phyloP scores from a whole-genome alignment of 2,329 filamentous ascomycete genomes.

The Apiospora koreana region DNA sequence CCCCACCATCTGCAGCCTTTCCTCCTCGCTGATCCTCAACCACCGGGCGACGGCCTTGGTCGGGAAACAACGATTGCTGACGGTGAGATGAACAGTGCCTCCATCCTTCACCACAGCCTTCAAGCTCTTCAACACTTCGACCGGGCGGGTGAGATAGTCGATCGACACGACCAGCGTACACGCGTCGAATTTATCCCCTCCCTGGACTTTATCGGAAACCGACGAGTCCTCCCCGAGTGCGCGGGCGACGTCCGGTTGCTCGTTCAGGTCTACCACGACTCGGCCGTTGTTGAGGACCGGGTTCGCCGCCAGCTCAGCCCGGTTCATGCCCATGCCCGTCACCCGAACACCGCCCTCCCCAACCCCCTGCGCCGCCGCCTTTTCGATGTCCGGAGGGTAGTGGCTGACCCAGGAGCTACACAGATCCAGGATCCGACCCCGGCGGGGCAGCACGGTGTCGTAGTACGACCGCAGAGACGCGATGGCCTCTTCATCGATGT shows the following conservation, averaged over 20 bases:
- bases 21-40: constrained; percentile 10
- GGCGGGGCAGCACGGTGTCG: constrained; percentile 9
- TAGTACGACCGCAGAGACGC: constrained; percentile 8
- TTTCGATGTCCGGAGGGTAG: constrained; percentile 7
- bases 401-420: constrained; percentile 16
- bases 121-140: constrained; percentile 11
- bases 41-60: constrained; percentile 14
- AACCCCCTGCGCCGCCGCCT: not conserved
- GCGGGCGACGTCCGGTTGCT: constrained; percentile 6
- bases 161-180: constrained; percentile 14
- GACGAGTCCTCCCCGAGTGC: not conserved
- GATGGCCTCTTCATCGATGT: constrained; percentile 14
- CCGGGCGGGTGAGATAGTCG: constrained; percentile 14
- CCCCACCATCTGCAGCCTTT: constrained; percentile 15
- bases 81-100: constrained; percentile 10
- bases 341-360: not conserved
- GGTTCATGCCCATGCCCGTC: constrained; percentile 14
- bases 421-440: constrained; percentile 11
- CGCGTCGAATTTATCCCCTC: constrained; percentile 6
- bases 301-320: constrained; percentile 11
- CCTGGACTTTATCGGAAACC: no score
- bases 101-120: not conserved
- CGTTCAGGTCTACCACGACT: constrained; percentile 12
- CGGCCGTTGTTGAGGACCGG: constrained; percentile 8
- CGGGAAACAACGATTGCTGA: constrained; percentile 17